phyloP scores from a whole-genome alignment of 169 alveolate species.

The Plasmodium coatneyi region DNA sequence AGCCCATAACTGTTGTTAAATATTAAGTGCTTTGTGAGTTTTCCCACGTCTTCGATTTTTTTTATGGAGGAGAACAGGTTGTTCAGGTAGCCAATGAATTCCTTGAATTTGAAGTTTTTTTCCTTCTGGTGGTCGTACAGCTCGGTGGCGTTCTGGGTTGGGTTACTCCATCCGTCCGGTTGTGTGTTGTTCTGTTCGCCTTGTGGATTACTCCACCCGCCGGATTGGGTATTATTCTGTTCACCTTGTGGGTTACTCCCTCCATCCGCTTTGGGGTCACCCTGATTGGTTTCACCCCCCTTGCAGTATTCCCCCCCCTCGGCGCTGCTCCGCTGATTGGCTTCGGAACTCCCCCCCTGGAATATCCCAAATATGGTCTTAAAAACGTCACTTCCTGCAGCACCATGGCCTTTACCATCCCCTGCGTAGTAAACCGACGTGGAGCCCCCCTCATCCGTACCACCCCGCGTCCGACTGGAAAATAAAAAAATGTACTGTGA shows the following conservation, averaged over 20 bases:
- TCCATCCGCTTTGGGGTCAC: background rate
- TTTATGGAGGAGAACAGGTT: conserved; percentile 61
- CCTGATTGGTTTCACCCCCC: background rate
- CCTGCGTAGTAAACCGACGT: background rate
- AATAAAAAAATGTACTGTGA: conserved; percentile 10
- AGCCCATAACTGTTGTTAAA: conserved; percentile 76
- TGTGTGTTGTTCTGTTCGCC: background rate
- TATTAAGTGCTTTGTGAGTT: conserved; percentile 36
- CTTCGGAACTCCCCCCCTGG: background rate
- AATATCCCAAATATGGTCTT: conserved; percentile 23
- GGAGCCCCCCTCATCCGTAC: background rate
- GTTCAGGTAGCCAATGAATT: conserved; percentile 36
- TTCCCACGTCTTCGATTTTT: conserved; percentile 68
- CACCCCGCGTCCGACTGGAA: background rate
- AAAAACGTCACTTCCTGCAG: background rate
- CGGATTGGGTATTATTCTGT: background rate
- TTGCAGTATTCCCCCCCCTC: background rate
- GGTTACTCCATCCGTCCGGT: background rate
- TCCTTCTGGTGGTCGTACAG: conserved; percentile 29
- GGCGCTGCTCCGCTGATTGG: background rate
- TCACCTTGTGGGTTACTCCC: background rate
- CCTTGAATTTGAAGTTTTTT: conserved; percentile 25
- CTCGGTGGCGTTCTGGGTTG: background rate
- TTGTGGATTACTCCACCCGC: background rate
- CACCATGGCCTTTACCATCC: background rate